Percentiles rank a stretch among this genome's conserved stretches.
These are phyloP conservation scores for Aureobasidium namibiae DNA, from an alignment of 2,329 filamentous ascomycete genomes.

Conservation along the genomic window DNA sequence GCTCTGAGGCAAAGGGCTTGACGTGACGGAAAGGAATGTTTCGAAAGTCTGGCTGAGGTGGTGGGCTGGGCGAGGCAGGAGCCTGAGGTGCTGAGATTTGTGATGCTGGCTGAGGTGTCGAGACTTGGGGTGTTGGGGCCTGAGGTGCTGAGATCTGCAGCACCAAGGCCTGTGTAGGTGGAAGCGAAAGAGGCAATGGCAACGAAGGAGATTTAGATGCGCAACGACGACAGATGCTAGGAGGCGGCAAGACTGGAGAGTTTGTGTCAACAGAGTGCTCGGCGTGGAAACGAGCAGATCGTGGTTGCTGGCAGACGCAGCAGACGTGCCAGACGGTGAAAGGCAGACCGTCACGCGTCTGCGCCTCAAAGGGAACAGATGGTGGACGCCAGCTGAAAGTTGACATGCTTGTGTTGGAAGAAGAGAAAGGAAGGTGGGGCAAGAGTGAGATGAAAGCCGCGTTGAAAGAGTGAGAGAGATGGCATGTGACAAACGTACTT, in stretches of 20 bases:
- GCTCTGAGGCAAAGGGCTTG: neutral
- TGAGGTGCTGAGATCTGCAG: neutral
- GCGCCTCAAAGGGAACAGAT: slow-evolving; percentile 8
- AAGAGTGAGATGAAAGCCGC: neutral
- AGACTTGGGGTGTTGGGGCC: neutral
- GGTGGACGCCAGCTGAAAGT: slow-evolving; percentile 2
- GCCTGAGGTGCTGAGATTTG: neutral
- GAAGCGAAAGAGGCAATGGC: neutral
- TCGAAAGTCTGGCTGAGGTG: neutral
- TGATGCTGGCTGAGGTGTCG: neutral
- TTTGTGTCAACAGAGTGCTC: slow-evolving; percentile 3
- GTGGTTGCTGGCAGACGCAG: slow-evolving; percentile 9
- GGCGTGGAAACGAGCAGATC: slow-evolving; percentile 13
- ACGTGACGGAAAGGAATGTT: neutral
- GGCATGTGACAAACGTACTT: slow-evolving; percentile 1
- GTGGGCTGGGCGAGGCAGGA: neutral
- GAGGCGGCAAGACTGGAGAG: neutral
- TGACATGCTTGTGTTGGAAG: neutral
- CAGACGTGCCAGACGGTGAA: slow-evolving; percentile 15
- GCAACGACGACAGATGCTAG: slow-evolving; percentile 4
- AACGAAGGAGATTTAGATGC: neutral
- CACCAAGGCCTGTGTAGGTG: neutral
- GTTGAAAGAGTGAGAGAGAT: neutral
- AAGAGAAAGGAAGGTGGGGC: neutral
- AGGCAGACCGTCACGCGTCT: slow-evolving; percentile 5